phyloP scores from a whole-genome alignment of 805 yeast species.

The Yarrowia divulgata region DNA sequence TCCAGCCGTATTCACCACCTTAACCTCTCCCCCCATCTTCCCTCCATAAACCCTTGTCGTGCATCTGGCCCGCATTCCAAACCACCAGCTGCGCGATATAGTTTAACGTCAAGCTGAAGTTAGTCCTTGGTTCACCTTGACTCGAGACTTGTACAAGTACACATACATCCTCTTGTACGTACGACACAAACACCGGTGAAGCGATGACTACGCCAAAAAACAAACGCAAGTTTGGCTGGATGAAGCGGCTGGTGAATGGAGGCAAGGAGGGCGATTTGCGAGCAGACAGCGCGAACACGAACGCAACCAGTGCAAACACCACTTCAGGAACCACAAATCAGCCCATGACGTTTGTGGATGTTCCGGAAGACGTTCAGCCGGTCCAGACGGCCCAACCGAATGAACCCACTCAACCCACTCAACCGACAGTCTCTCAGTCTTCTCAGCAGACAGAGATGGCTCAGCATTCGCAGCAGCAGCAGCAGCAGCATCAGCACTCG shows the following conservation, averaged over 20 bases:
- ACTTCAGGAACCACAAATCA: too few species aligned
- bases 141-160: not conserved
- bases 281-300: not conserved
- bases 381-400: too few species aligned
- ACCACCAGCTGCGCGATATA: slow-evolving; percentile 23
- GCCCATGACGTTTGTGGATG: not conserved
- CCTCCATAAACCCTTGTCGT: not conserved
- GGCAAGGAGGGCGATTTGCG: slow-evolving; percentile 19
- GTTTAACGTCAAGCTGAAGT: slow-evolving; percentile 1
- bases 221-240: slow-evolving; percentile 32
- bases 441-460: slow-evolving; percentile 4
- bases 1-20: too few species aligned
- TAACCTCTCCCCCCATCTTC: not conserved
- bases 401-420: not conserved
- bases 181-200: not conserved
- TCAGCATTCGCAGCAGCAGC: too few species aligned
- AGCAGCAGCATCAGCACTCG: not conserved
- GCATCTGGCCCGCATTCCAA: slow-evolving; percentile 14
- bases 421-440: not conserved
- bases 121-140: not conserved
- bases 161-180: not conserved
- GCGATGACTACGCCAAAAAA: slow-evolving; percentile 32
- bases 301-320: too few species aligned
- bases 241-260: slow-evolving; percentile 36
- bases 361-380: not conserved